Conservation (phyloP, 2,329 filamentous ascomycete genomes). For the Colletotrichum siamense region DNA sequence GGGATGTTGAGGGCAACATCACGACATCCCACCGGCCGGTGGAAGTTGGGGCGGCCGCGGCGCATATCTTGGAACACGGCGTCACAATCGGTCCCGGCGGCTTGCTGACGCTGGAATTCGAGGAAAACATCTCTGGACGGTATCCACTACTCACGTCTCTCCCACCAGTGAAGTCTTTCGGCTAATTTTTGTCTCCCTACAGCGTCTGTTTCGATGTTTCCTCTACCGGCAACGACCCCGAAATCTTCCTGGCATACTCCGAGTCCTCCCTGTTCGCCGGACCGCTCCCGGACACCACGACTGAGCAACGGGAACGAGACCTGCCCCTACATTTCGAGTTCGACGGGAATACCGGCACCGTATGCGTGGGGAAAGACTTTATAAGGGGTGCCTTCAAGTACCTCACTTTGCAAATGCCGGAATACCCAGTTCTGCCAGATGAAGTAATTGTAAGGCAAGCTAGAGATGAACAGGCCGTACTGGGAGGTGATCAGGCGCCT, state of each 20-base stretch:
- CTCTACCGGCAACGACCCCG: slow-evolving; percentile 30
- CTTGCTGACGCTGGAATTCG: slow-evolving; percentile 42
- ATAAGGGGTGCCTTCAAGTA: slow-evolving; percentile 51
- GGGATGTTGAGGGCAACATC: slow-evolving; percentile 36
- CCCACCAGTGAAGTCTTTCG: neutral
- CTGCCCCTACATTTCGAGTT: slow-evolving; percentile 32
- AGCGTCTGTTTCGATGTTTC: slow-evolving; percentile 41
- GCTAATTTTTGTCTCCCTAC: neutral
- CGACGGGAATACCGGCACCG: slow-evolving; percentile 29
- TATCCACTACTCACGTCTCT: slow-evolving; percentile 20
- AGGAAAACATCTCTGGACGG: slow-evolving; percentile 45
- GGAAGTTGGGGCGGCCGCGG: slow-evolving; percentile 6
- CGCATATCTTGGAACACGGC: slow-evolving; percentile 16
- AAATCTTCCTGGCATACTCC: slow-evolving; percentile 27
- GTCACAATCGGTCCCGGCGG: slow-evolving; percentile 35
- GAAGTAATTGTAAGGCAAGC: neutral
- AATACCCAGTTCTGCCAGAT: slow-evolving; percentile 35
- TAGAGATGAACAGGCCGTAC: slow-evolving; percentile 28
- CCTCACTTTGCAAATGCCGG: slow-evolving; percentile 43
- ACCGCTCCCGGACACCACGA: slow-evolving; percentile 26
- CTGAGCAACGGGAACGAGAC: slow-evolving; percentile 26
- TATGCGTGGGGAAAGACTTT: slow-evolving; percentile 34
- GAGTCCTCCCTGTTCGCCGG: slow-evolving; percentile 27
- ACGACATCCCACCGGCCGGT: slow-evolving; percentile 18
- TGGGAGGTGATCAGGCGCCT: neutral